Percentiles rank a stretch among this genome's conserved stretches.
phyloP scores from a whole-genome alignment of 306 rosid species.

The Canavalia gladiata region DNA sequence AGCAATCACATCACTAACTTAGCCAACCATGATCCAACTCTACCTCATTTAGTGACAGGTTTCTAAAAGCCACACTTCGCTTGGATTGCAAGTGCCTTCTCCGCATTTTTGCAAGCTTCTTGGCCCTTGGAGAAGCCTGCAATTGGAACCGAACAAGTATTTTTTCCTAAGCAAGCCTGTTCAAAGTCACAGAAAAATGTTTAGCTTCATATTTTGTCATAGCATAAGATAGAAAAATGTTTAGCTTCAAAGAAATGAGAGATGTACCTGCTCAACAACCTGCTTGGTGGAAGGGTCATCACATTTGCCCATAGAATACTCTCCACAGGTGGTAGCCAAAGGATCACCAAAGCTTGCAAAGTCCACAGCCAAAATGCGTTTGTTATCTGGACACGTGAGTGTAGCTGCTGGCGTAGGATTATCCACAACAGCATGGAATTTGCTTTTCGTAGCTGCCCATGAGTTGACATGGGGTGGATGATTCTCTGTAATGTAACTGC shows the following conservation, averaged over 20 bases:
- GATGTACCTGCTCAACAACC: slow-evolving; percentile 57
- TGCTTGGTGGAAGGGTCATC: slow-evolving; percentile 50
- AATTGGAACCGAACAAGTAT: slow-evolving; percentile 57
- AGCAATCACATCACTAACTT: slow-evolving; percentile 4
- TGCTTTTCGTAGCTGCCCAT: slow-evolving; percentile 55
- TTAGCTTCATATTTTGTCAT: slow-evolving; percentile 1
- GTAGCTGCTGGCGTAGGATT: slow-evolving; percentile 47
- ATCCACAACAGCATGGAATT: slow-evolving; percentile 45
- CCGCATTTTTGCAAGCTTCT: slow-evolving; percentile 55
- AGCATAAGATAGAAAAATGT: neutral
- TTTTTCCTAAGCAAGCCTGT: slow-evolving; percentile 75
- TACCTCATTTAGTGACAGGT: neutral
- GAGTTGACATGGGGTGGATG: slow-evolving; percentile 70
- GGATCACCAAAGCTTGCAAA: slow-evolving; percentile 91
- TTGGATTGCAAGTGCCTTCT: slow-evolving; percentile 73
- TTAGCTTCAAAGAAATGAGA: slow-evolving; percentile 14
- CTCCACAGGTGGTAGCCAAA: slow-evolving; percentile 69
- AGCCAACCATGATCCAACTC: neutral
- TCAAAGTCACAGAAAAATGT: slow-evolving; percentile 25
- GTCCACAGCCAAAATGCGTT: slow-evolving; percentile 60
- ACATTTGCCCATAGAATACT: slow-evolving; percentile 59
- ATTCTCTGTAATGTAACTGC: slow-evolving; percentile 65
- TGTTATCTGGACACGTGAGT: slow-evolving; percentile 62
- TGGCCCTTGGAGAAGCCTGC: slow-evolving; percentile 48
- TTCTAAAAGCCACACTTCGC: slow-evolving; percentile 51